A percentile compares a stretch with the other conserved stretches of the same genome.
phyloP scores from a whole-genome alignment of 805 yeast species.

The Yamadazyma kitorensis region DNA sequence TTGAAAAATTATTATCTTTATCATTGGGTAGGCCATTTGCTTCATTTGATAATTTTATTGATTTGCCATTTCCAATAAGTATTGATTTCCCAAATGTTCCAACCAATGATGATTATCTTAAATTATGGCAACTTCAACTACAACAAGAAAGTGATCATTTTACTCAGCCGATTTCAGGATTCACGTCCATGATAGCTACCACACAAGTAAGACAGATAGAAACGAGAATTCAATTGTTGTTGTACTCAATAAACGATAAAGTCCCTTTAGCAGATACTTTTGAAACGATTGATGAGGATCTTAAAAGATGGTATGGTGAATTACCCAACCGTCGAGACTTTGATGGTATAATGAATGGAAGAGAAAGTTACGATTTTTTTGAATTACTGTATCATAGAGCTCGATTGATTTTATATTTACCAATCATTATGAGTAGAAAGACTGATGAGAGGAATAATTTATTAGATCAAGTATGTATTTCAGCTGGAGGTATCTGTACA shows the following conservation, averaged over 20 bases:
- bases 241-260: constrained; percentile 8
- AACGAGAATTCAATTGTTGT: constrained; percentile 11
- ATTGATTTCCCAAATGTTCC: constrained; percentile 8
- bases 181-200: constrained; percentile 10
- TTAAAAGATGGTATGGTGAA: constrained; percentile 7
- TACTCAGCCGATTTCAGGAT: constrained; percentile 8
- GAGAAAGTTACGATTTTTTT: constrained; percentile 13
- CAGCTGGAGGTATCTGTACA: constrained; percentile 13
- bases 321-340: constrained; percentile 11
- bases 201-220: constrained; percentile 11
- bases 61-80: constrained; percentile 10
- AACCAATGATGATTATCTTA: constrained; percentile 4
- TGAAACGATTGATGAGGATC: constrained; percentile 7
- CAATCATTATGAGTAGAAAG: constrained; percentile 8
- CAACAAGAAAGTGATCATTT: constrained; percentile 8
- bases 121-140: constrained; percentile 9
- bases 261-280: constrained; percentile 10
- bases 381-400: constrained; percentile 14
- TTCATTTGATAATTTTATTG: constrained; percentile 8
- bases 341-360: constrained; percentile 8
- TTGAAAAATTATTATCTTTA: constrained; percentile 9
- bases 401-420: constrained; percentile 9
- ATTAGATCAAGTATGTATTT: constrained; percentile 11
- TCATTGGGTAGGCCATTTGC: constrained; percentile 12
- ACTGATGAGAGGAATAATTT: constrained; percentile 3